phyloP scores from a whole-genome alignment of 805 yeast species.

The Yamadazyma phyllophila region DNA sequence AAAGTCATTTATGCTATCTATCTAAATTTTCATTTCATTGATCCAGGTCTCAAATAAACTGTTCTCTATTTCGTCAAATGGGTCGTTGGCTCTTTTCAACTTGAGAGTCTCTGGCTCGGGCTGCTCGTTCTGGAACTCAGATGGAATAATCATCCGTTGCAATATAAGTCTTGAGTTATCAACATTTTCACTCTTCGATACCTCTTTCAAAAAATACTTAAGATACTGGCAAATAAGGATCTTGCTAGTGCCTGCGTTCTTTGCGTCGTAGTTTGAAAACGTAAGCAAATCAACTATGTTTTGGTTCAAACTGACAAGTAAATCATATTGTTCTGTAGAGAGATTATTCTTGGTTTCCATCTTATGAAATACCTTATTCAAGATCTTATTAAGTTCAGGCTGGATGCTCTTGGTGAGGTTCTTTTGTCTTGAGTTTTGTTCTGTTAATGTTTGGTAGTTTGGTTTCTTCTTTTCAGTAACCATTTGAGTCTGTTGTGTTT shows the following conservation, averaged over 20 bases:
- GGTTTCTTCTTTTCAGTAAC: background rate
- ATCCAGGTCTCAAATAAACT: slow-evolving; percentile 43
- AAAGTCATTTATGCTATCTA: background rate
- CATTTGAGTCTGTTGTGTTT: background rate
- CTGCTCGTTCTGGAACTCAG: slow-evolving; percentile 16
- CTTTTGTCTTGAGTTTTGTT: slow-evolving; percentile 18
- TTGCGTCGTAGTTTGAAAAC: slow-evolving; percentile 19
- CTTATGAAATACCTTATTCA: slow-evolving; percentile 42
- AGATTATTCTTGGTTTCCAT: slow-evolving; percentile 31
- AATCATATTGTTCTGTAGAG: slow-evolving; percentile 34
- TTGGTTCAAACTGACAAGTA: slow-evolving; percentile 37
- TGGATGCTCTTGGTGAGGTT: slow-evolving; percentile 14
- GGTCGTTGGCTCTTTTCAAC: slow-evolving; percentile 9
- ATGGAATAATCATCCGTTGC: slow-evolving; percentile 36
- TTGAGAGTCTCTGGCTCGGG: slow-evolving; percentile 4
- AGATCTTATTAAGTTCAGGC: slow-evolving; percentile 32
- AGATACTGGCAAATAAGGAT: slow-evolving; percentile 37
- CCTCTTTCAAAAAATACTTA: slow-evolving; percentile 38
- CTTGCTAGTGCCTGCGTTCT: slow-evolving; percentile 16
- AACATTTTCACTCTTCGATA: slow-evolving; percentile 19
- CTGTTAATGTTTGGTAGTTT: slow-evolving; percentile 10
- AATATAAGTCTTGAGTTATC: slow-evolving; percentile 17
- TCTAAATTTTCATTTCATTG: slow-evolving; percentile 27
- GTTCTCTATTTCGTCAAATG: slow-evolving; percentile 40
- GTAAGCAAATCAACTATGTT: slow-evolving; percentile 26